Evolutionary conservation across 2,329 filamentous ascomycete genomes (phyloP).

Genomic region (Fusarium odoratissimum): DNA sequence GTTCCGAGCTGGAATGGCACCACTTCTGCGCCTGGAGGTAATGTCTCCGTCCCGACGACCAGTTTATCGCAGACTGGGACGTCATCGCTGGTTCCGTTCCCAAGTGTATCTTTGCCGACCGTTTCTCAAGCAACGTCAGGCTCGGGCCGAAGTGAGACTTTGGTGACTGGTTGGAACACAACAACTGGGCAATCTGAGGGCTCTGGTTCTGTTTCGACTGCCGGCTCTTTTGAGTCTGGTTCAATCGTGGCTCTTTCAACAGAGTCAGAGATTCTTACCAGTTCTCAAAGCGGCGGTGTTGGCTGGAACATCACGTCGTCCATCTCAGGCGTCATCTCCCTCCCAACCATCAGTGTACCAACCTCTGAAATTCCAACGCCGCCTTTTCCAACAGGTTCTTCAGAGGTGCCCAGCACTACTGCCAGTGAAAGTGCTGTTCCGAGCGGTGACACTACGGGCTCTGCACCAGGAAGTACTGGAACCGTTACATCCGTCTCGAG

Average conservation of each 20-base stretch:
- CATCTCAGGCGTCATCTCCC: conserved; percentile 6
- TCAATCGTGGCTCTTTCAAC: background rate
- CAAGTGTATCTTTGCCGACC: background rate
- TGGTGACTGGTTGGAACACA: background rate
- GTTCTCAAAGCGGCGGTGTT: background rate
- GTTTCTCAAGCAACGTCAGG: background rate
- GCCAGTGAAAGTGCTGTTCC: background rate
- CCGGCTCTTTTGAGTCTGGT: background rate
- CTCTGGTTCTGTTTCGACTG: background rate
- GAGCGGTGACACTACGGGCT: background rate
- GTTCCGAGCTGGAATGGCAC: conserved; percentile 9
- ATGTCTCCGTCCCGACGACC: background rate
- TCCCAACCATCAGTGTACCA: conserved; percentile 23
- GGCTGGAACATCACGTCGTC: conserved; percentile 12
- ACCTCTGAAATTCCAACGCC: conserved; percentile 8
- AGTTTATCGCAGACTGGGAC: background rate
- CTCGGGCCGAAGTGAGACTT: background rate
- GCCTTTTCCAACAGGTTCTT: conserved; percentile 3
- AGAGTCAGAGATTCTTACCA: background rate
- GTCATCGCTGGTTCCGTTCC: background rate
- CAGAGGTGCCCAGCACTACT: background rate
- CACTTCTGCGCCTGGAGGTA: background rate
- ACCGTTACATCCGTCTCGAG: conserved; percentile 31
- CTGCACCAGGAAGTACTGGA: background rate
- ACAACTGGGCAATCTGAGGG: background rate